Evolutionary conservation across 805 yeast species (phyloP), one percentile per base, ranked within the genome.

Genomic region (Cyberlindnera amylophila): DNA sequence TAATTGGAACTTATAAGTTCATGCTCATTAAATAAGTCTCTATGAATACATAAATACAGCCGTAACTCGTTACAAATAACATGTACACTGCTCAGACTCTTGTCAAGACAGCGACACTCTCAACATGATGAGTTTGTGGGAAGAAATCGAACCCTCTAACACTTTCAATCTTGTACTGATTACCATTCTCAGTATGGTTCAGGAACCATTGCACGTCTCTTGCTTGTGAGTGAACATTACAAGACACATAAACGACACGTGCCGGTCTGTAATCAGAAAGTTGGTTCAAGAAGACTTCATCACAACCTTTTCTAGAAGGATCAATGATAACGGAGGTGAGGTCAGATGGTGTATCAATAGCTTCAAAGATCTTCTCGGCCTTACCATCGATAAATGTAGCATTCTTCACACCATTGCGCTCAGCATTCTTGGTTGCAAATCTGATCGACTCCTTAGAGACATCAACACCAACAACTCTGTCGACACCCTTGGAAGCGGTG

Each of bases 221-320:
- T 4, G 98, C 98, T 65, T 93, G 99, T 15, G 96, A 87, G 66
- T 91, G 97, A 37, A 93, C 99, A 59, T 93, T 93, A 71, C 99
- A 93, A 48, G 96, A 87, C 44, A 93, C 86, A 65, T 93, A 93
- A n/a, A 93, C 95, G 41, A 93, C 79, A 54, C 81, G 81, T 13
- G 84, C 84, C 3, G 99, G 98, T 48, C 76, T 71, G 64, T 86
- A 93, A 16, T 72, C 86, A 16, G 93, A 75, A 44, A 93, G 70
- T 66, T 93, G 99, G 51, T 82, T 79, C 64, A 93, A 70, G 59
- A 93, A 93, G 9, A 79, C 79, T 39, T 81, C 85, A 62, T 90
- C 97, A 64, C 98, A 91, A 2, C 99, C 99, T 63, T 91, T 93
- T 62, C 99, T 80, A 33, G 98, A 96, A 4, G 99, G 99, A 63